Conservation (phyloP, 345 rosid genomes). For the Euphorbia peplus region DNA sequence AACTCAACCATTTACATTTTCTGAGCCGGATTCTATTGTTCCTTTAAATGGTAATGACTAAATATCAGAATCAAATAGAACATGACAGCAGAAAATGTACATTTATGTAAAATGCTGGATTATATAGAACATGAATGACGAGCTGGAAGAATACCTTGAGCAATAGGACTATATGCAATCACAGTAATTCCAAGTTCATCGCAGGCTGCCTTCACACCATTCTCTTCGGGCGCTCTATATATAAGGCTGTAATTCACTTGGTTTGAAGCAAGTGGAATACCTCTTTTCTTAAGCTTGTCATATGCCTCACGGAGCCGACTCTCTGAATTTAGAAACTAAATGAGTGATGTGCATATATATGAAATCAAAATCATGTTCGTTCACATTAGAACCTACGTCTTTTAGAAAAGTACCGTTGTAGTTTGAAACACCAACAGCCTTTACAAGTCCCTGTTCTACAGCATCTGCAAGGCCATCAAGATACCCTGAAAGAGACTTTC, state of each 20-base stretch:
- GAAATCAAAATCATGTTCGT: neutral
- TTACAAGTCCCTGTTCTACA: slow-evolving; percentile 90
- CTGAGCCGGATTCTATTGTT: neutral
- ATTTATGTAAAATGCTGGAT: neutral
- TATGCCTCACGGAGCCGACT: slow-evolving; percentile 76
- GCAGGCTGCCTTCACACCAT: slow-evolving; percentile 84
- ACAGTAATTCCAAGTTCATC: slow-evolving; percentile 90
- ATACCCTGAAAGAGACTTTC: slow-evolving; percentile 60
- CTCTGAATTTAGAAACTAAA: slow-evolving; percentile 39
- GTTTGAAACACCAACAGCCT: slow-evolving; percentile 98
- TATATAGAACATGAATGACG: slow-evolving; percentile 7
- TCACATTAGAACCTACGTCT: neutral
- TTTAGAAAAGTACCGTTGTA: slow-evolving; percentile 51
- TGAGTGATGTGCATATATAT: slow-evolving; percentile 10
- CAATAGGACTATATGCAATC: slow-evolving; percentile 92
- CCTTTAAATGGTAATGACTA: neutral
- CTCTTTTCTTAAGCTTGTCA: slow-evolving; percentile 77
- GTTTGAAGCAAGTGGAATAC: slow-evolving; percentile 89
- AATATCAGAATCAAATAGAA: neutral
- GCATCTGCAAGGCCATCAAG: slow-evolving; percentile 98
- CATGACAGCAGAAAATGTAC: neutral
- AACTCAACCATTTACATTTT: neutral
- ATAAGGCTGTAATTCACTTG: slow-evolving; percentile 97
- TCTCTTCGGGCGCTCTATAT: slow-evolving; percentile 78
- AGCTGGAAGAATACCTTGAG: slow-evolving; percentile 57